Evolutionary conservation across 1,139 yeast genomes (phyloP), one percentile per base, ranked within the genome.

Genomic region (Diutina scorzettiae): DNA sequence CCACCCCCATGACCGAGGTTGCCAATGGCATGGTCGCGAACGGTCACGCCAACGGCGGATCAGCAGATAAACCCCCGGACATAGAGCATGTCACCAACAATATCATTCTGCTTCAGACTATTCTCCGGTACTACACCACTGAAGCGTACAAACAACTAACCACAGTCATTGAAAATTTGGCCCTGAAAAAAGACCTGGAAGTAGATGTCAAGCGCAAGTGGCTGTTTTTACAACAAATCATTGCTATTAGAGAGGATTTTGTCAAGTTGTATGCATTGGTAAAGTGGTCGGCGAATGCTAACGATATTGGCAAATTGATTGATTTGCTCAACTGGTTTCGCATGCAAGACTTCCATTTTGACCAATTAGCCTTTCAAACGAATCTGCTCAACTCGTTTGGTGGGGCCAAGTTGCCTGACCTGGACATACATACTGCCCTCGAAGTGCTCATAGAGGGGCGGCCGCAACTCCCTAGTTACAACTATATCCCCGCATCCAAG

Each of bases 271-370:
- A 85, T 50, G 95, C 94, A 4, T 63, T 91, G 41, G 75, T 82
- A 40, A 87, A 87, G 59, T 91, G 97, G 97, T 76, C 95, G 1
- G 69, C 73, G 27, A 78, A 76, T 27, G 70, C 89, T 11, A 69
- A 76, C 43, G 86, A 82, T 44, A 78, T 89, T 44, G 75, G 81
- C 31, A 71, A 71, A 44, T 66, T 87, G 49, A 87, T 91, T 45
- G 97, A 91, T 59, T 68, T 89, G 21, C 75, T 91, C 47, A 82
- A 84, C 46, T 89, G 95, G 93, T 69, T 89, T 41, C 69, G 94
- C 20, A 53, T 57, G 47, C 87, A 85, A 46, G 94, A 87, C 51
- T 78, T 81, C 48, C 76, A 77, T 56, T 73, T 81, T 41, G 86
- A 84, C 46, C 77, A 81, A 44, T 52, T 70, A 45, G 56, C 59